phyloP scores from a whole-genome alignment of 2,329 filamentous ascomycete genomes.

The Macrophomina pseudophaseolina region DNA sequence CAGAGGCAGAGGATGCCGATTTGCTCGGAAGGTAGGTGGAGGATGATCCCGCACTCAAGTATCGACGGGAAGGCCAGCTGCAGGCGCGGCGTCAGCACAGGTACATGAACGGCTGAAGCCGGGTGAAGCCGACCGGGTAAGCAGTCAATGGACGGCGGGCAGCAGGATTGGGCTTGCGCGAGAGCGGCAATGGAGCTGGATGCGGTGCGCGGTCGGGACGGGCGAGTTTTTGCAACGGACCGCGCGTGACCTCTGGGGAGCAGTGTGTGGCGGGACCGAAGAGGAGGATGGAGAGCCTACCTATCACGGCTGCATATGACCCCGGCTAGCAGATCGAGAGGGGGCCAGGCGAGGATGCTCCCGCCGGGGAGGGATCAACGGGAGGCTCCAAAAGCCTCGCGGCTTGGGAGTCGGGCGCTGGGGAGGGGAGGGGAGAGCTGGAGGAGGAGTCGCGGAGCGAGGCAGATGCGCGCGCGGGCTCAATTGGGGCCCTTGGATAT shows the following conservation, averaged over 20 bases:
- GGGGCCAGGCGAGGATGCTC: conserved; percentile 23
- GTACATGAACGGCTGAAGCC: conserved; percentile 25
- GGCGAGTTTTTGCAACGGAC: conserved; percentile 13
- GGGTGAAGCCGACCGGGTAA: conserved; percentile 17
- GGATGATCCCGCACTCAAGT: conserved; percentile 24
- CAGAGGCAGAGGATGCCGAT: conserved; percentile 21
- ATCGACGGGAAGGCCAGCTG: conserved; percentile 22
- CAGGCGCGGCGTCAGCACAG: conserved; percentile 25
- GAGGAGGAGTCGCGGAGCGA: neutral
- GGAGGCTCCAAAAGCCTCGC: conserved; percentile 1
- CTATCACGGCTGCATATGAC: conserved; percentile 25
- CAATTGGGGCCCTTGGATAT: neutral
- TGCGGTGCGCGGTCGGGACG: conserved; percentile 24
- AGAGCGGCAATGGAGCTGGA: conserved; percentile 5
- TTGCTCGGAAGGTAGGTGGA: conserved; percentile 21
- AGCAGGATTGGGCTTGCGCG: neutral
- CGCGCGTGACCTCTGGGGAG: conserved; percentile 21
- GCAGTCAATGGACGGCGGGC: conserved; percentile 18
- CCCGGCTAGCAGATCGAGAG: conserved; percentile 24
- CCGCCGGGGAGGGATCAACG: conserved; percentile 21
- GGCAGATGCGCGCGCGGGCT: neutral
- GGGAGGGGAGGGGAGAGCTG: neutral
- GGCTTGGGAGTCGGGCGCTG: neutral
- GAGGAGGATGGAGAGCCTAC: conserved; percentile 14
- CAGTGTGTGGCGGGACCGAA: conserved; percentile 26